These are phyloP conservation scores for Akanthomyces dipterigenus DNA, from an alignment of 2,329 filamentous ascomycete genomes.

Conservation along the genomic window DNA sequence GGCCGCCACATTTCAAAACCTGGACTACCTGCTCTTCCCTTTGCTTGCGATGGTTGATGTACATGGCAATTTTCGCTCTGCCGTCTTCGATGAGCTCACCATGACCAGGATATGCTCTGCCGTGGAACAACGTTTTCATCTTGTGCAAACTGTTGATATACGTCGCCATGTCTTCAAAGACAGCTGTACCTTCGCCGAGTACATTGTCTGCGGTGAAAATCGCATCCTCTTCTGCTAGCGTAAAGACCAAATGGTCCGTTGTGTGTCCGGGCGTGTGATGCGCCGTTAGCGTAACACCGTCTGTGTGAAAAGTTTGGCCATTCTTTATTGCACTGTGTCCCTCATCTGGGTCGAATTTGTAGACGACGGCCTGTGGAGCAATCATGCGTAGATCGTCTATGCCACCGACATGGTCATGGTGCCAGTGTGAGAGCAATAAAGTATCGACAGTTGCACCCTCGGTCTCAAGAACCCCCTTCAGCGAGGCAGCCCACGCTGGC, in stretches of 20 bases:
- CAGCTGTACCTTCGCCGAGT: slow-evolving; percentile 76
- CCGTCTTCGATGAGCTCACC: slow-evolving; percentile 72
- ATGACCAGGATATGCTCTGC: slow-evolving; percentile 80
- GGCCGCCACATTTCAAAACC: slow-evolving; percentile 40
- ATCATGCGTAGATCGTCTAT: slow-evolving; percentile 59
- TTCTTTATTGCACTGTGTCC: slow-evolving; percentile 40
- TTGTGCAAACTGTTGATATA: slow-evolving; percentile 64
- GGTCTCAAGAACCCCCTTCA: slow-evolving; percentile 57
- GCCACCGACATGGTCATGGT: slow-evolving; percentile 77
- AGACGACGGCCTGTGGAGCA: slow-evolving; percentile 56
- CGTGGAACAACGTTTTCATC: slow-evolving; percentile 60
- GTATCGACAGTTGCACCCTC: slow-evolving; percentile 64
- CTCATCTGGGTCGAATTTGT: slow-evolving; percentile 56
- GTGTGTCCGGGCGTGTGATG: slow-evolving; percentile 63
- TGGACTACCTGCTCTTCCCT: slow-evolving; percentile 72
- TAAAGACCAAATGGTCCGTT: slow-evolving; percentile 71
- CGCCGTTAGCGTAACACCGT: slow-evolving; percentile 61
- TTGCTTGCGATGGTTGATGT: slow-evolving; percentile 72
- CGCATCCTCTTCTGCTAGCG: slow-evolving; percentile 70
- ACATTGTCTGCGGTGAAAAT: slow-evolving; percentile 90
- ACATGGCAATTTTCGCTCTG: slow-evolving; percentile 65
- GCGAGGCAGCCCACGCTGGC: slow-evolving; percentile 61
- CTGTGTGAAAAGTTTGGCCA: slow-evolving; percentile 46
- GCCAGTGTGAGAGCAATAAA: slow-evolving; percentile 85
- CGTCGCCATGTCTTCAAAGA: slow-evolving; percentile 67